Base-by-base conservation (phyloP, 2,329 filamentous ascomycete species). In the Aspergillus jensenii region DNA sequence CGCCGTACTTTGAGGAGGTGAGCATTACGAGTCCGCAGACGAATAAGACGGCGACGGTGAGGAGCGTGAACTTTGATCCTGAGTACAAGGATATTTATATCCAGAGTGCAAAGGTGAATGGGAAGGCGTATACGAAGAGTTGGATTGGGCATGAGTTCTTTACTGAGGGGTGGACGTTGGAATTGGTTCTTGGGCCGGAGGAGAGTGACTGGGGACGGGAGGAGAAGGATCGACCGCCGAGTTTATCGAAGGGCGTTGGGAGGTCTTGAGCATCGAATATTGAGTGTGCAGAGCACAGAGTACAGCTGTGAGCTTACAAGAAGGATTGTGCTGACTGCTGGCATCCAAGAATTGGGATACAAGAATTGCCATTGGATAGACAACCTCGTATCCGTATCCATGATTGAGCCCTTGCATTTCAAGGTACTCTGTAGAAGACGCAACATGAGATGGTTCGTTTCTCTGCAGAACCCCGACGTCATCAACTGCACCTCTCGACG, bases 111-210 rank as follows among this genome's bases (percentile, higher is more conserved):
- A 89, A 79, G 3, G 71, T 90, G 23, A 70, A 90, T 65, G 87
- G 88, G 1, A 59, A 78, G 64, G 71, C 76, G 0, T 90, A 87
- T 64, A 83, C 78, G 0, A 82, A 77, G 71, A 90, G 83, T 69
- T 90, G 87, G 87, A 75, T 90, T 12, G 80, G 82, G 37, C 88
- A 90, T 72, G 81, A 78, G 47, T 90, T 90, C 66, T 90, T 89
- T 68, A 78, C 83, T 0, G 79, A 89, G 41, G 88, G 88, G 0
- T 82, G 82, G 37, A 80, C 85, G 58, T 73, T 90, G 51, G 86
- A 89, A 50, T 74, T 90, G 52, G 82, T 79, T 4, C 73, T 90
- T 9, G 87, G 87, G 0, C 69, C 67, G 9, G 79, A 79, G 49
- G 88, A 90, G 72, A 89, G 87, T 67, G 62, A 64, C 0, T 91